A percentile compares a stretch with the other conserved stretches of the same genome.
These are phyloP conservation scores for Hypericum perforatum DNA, from an alignment of 345 rosid genomes.

Conservation along the genomic window DNA sequence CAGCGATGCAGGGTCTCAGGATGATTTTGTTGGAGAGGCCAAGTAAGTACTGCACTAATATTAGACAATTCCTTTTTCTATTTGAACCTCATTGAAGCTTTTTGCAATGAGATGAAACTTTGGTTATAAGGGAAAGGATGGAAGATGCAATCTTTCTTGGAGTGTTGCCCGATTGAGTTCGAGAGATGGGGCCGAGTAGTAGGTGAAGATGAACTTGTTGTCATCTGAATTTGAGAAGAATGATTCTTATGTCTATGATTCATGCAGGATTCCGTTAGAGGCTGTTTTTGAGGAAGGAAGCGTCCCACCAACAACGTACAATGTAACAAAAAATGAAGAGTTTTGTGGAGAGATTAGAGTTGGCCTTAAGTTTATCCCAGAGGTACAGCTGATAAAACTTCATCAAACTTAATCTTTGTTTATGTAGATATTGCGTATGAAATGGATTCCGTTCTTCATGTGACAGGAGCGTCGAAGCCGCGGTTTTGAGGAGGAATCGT, in stretches of 20 bases:
- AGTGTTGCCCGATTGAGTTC: too few species aligned
- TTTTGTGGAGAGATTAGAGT: constrained; percentile 59
- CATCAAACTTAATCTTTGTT: background rate
- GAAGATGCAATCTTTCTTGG: too few species aligned
- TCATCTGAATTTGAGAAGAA: too few species aligned
- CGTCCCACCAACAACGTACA: constrained; percentile 48
- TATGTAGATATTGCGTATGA: background rate
- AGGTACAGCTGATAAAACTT: constrained; percentile 28
- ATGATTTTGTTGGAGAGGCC: constrained; percentile 65
- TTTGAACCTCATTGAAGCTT: too few species aligned
- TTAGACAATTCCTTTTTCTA: too few species aligned
- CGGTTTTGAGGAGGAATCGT: constrained; percentile 31
- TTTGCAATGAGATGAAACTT: too few species aligned
- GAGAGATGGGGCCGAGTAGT: too few species aligned
- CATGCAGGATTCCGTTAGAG: constrained; percentile 49
- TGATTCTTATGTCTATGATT: background rate
- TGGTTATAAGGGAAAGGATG: too few species aligned
- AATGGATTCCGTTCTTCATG: background rate
- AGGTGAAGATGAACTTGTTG: too few species aligned
- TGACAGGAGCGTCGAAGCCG: constrained; percentile 23
- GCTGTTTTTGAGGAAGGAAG: constrained; percentile 50
- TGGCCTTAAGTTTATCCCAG: constrained; percentile 52
- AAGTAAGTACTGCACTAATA: constrained; percentile 35
- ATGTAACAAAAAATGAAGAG: constrained; percentile 57
- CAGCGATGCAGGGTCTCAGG: constrained; percentile 43